Evolutionary conservation across 352 stramenopile species (phyloP).

Genomic region (Phytophthora litchii): DNA sequence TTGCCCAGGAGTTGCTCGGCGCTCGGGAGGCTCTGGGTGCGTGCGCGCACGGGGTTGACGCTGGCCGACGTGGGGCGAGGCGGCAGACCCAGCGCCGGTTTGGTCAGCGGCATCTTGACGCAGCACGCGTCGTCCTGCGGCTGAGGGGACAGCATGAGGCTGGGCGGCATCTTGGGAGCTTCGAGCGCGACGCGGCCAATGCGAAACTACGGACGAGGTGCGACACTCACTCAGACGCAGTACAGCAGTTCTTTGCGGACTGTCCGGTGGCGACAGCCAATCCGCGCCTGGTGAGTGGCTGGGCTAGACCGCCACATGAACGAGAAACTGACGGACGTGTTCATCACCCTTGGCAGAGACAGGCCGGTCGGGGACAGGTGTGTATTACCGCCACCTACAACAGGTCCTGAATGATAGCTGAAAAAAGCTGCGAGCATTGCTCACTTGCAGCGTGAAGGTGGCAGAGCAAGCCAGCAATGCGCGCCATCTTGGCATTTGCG

Average conservation of each 20-base stretch:
- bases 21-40: constrained; percentile 41
- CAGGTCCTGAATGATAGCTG: constrained; percentile 15
- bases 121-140: constrained; percentile 20
- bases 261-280: constrained; percentile 1
- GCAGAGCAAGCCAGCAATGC: no score
- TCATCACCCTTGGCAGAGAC: constrained; percentile 14
- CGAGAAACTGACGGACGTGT: constrained; percentile 10
- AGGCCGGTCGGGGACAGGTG: not conserved
- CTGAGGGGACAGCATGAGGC: constrained; percentile 27
- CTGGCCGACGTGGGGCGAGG: constrained; percentile 18
- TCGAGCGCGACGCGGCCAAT: constrained; percentile 15
- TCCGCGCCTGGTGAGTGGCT: not conserved
- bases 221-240: constrained; percentile 19
- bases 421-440: constrained; percentile 15
- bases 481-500: not conserved
- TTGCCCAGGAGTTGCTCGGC: constrained; percentile 10
- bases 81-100: constrained; percentile 10
- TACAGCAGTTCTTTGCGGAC: constrained; percentile 19
- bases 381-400: constrained; percentile 1
- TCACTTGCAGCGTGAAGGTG: not conserved
- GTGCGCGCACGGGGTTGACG: constrained; percentile 27
- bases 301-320: no score
- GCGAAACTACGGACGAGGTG: constrained; percentile 18
- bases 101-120: constrained; percentile 17
- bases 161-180: constrained; percentile 28